phyloP scores from a whole-genome alignment of 257 asterid genomes.

The Solanum paucissectum region DNA sequence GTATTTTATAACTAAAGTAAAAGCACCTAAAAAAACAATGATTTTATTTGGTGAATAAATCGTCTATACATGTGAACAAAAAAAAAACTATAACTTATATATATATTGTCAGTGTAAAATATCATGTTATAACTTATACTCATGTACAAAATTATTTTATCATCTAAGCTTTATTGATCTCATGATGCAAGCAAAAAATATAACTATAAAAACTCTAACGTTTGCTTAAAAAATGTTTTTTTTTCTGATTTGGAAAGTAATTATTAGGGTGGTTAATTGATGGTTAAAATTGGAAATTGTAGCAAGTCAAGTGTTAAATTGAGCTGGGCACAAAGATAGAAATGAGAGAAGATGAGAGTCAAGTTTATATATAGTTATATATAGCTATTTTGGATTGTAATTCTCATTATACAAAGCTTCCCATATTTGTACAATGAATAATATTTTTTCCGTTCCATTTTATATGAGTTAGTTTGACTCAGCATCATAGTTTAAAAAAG shows the following conservation, averaged over 20 bases:
- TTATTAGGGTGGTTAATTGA: neutral
- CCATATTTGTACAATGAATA: neutral
- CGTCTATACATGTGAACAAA: neutral
- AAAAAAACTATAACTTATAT: too few species aligned
- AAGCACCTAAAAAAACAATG: neutral
- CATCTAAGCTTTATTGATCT: neutral
- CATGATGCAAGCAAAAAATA: neutral
- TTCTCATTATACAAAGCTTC: neutral
- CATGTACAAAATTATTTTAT: neutral
- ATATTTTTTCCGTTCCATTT: fast-evolving
- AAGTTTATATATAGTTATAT: neutral
- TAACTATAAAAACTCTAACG: neutral
- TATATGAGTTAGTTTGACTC: too few species aligned
- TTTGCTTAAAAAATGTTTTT: neutral
- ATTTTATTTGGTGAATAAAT: neutral
- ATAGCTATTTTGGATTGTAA: neutral
- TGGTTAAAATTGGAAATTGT: neutral
- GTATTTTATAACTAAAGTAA: neutral
- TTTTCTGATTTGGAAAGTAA: neutral
- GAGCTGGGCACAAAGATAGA: neutral
- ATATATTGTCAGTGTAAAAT: neutral
- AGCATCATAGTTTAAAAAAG: too few species aligned
- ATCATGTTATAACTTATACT: neutral
- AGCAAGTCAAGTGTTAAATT: neutral
- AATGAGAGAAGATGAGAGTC: neutral